These are phyloP conservation scores for Angophora floribunda DNA, from an alignment of 345 rosid species.

Conservation along the genomic window DNA sequence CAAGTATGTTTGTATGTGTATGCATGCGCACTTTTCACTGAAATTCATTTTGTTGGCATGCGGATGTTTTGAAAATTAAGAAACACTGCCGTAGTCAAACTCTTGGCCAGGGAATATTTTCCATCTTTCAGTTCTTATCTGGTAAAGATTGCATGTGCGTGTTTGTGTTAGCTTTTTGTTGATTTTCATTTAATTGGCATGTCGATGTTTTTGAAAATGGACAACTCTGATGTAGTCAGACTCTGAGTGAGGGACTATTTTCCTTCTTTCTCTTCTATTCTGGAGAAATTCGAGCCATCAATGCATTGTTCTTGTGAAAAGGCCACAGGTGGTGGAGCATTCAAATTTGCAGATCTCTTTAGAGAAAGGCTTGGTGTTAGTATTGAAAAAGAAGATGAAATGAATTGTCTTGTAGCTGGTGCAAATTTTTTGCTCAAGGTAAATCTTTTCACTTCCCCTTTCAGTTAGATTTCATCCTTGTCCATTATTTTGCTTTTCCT, in stretches of 20 bases:
- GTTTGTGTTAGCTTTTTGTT: background rate
- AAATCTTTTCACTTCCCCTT: background rate
- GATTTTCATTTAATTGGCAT: background rate
- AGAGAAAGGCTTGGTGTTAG: constrained; percentile 93
- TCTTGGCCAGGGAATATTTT: background rate
- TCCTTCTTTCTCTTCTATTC: background rate
- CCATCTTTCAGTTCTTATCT: background rate
- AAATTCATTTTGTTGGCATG: background rate
- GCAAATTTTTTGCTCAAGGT: constrained; percentile 98
- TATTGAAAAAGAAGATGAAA: constrained; percentile 98
- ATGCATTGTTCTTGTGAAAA: constrained; percentile 33
- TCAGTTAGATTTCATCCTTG: background rate
- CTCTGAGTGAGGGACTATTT: background rate
- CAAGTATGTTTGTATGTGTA: background rate
- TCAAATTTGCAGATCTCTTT: constrained; percentile 83
- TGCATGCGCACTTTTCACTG: background rate
- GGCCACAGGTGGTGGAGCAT: constrained; percentile 99
- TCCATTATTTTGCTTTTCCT: background rate
- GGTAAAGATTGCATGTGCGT: background rate
- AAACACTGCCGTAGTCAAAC: background rate
- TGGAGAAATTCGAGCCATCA: background rate
- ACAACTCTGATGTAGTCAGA: background rate
- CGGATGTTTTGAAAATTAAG: background rate
- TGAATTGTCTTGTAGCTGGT: constrained; percentile 98
- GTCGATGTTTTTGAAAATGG: background rate